These are phyloP conservation scores for Drechslera avenae DNA, from an alignment of 2,329 filamentous ascomycete species.

Conservation along the genomic window DNA sequence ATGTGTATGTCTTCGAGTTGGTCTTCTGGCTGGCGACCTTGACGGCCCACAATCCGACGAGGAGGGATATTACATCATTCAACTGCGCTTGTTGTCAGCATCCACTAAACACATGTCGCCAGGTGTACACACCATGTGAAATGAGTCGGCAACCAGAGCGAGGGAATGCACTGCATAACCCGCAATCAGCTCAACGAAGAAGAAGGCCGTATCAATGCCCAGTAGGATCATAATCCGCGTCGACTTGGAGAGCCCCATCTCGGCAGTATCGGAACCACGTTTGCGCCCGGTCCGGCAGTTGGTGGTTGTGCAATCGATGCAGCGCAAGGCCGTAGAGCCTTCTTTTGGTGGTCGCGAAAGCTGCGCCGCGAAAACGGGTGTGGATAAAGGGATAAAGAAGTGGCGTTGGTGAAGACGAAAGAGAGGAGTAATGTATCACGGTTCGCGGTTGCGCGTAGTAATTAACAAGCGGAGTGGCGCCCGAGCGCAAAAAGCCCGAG, in stretches of 20 bases:
- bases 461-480: slow-evolving; percentile 1
- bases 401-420: not conserved
- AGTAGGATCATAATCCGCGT: slow-evolving; percentile 92
- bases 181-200: slow-evolving; percentile 83
- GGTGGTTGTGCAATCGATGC: not conserved
- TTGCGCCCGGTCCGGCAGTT: not conserved
- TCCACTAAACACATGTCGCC: not conserved
- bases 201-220: slow-evolving; percentile 86
- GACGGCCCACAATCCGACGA: slow-evolving; percentile 94
- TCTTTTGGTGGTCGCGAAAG: not conserved
- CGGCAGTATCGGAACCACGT: slow-evolving; percentile 20
- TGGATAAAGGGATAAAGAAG: not conserved
- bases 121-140: slow-evolving; percentile 79
- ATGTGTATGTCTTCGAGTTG: slow-evolving; percentile 87
- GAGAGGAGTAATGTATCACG: not conserved
- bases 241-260: slow-evolving; percentile 89
- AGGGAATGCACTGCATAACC: slow-evolving; percentile 87
- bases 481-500: not conserved
- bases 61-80: slow-evolving; percentile 94
- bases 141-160: slow-evolving; percentile 93
- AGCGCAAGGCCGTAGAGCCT: not conserved
- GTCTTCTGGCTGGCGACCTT: slow-evolving; percentile 82
- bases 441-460: slow-evolving; percentile 5
- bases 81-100: slow-evolving; percentile 59
- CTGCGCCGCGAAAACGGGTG: slow-evolving; percentile 5